Conservation (phyloP, 2,329 filamentous ascomycete genomes). For the Sarocladium brachiariae region DNA sequence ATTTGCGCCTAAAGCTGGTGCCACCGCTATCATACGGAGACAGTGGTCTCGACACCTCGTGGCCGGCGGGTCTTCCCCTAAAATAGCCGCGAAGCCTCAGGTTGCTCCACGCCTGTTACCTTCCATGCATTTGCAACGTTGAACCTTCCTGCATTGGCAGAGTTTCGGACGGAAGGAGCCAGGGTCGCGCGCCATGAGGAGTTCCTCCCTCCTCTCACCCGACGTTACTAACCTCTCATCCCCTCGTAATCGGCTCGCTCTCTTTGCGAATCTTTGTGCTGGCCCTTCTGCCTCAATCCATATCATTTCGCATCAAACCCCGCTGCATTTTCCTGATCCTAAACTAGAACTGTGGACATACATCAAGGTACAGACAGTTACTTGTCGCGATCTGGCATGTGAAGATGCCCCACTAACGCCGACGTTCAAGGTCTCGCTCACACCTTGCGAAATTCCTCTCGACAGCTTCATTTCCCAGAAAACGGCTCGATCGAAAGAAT, state of each 20-base stretch:
- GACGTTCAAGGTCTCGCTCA: neutral
- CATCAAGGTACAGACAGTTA: too few relatives aligned
- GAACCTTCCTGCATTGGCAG: neutral
- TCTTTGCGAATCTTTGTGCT: too few relatives aligned
- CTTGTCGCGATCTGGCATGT: constrained; percentile 9
- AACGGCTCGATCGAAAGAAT: neutral
- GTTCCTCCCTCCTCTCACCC: too few relatives aligned
- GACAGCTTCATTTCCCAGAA: neutral
- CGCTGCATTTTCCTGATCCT: neutral
- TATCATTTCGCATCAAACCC: neutral
- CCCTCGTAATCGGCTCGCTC: too few relatives aligned
- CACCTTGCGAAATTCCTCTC: neutral
- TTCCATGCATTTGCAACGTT: neutral
- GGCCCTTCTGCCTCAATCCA: too few relatives aligned
- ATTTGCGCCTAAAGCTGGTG: neutral
- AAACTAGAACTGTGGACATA: too few relatives aligned
- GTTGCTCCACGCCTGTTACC: neutral
- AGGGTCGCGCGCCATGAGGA: constrained; percentile 8
- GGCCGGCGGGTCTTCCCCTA: too few relatives aligned
- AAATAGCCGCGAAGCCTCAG: neutral
- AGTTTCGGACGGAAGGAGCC: constrained; percentile 6
- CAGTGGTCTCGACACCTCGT: too few relatives aligned
- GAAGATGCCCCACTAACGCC: constrained; percentile 4
- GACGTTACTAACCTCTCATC: too few relatives aligned
- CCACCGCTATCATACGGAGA: too few relatives aligned